Evolutionary conservation across 805 yeast species (phyloP), one percentile per base, ranked within the genome.

Genomic region (Candida mattraensis): DNA sequence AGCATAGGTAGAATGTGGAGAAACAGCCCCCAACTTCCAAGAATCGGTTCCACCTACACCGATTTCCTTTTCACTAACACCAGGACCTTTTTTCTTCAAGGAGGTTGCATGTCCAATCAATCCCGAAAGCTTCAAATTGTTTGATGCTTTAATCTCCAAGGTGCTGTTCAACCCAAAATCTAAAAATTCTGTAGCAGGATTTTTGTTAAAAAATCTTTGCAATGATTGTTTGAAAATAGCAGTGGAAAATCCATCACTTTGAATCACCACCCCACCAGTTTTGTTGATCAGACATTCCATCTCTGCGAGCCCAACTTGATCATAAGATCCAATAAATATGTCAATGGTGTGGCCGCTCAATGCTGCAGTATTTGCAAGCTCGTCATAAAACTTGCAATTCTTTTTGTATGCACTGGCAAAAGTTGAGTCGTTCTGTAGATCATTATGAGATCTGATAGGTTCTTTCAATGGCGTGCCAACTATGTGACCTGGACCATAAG

Each of bases 141-240:
- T 50, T 0, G 78, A 60, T 5, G 70, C 61, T 44, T 74, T 75
- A 14, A 78, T 66, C 53, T 80, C 86, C 28, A 80, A 60, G 3
- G 81, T 72, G 2, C 77, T 78, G 57, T 78, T 79, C 44, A 75
- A 60, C 0, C 80, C 87, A 69, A 76, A 66, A 20, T 69, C 68
- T 19, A 74, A 54, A 37, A 53, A 59, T 0, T 61, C 74, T 6
- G 58, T 52, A 5, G 37, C 17, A 11, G 47, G 50, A 19, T 61
- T 64, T 37, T 63, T 67, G 14, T 54, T 57, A 47, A 79, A 67
- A 42, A 78, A 71, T 49, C 74, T 70, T 35, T 71, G 66, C 37
- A 79, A 70, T 16, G 85, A 78, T 58, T 80, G 85, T 48, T 74
- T 77, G 64, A 80, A 80, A 42, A 80, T 80, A 1, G 86, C 74